These are phyloP conservation scores for Jasminum sambac DNA, from an alignment of 257 asterid species.

Conservation along the genomic window DNA sequence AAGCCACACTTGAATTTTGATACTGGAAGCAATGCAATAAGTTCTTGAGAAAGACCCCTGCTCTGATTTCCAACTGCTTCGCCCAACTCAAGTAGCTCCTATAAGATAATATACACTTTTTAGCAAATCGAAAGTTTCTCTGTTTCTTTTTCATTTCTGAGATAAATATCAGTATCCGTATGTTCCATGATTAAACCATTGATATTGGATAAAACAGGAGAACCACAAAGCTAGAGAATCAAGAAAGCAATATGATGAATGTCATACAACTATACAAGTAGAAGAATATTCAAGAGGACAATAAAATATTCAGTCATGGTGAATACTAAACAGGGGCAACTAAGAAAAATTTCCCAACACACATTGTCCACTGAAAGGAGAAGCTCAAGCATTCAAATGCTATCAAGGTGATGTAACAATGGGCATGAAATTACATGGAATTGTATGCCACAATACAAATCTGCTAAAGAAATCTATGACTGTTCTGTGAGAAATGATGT, in stretches of 20 bases:
- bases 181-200: background rate
- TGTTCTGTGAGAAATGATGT: background rate
- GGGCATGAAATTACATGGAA: background rate
- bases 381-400: background rate
- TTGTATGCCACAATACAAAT: background rate
- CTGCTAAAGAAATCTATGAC: background rate
- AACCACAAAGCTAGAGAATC: background rate
- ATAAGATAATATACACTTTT: conserved; percentile 7
- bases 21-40: conserved; percentile 70
- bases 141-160: background rate
- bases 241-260: background rate
- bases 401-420: background rate
- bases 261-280: background rate
- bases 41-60: conserved; percentile 84
- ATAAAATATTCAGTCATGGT: background rate
- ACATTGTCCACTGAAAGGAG: background rate
- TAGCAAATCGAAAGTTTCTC: background rate
- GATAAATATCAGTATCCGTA: background rate
- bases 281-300: background rate
- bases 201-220: background rate
- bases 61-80: conserved; percentile 87
- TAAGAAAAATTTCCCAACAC: background rate
- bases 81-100: conserved; percentile 94
- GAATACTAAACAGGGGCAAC: background rate
- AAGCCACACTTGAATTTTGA: conserved; percentile 82